phyloP scores from a whole-genome alignment of 352 stramenopile species.

The Phytophthora sansomeana region DNA sequence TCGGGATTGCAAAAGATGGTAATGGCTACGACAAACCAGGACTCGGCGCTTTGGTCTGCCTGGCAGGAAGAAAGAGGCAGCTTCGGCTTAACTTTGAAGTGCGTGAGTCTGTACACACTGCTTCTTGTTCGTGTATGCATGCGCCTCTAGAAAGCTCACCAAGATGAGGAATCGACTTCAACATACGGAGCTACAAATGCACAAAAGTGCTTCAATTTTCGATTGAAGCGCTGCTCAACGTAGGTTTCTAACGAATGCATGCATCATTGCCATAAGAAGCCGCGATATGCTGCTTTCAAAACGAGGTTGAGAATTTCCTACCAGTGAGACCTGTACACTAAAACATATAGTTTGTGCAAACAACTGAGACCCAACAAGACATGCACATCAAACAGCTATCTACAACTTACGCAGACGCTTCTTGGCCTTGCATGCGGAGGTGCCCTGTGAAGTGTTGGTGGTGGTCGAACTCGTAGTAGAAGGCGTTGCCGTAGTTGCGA shows the following conservation, averaged over 20 bases:
- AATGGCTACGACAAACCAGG: too few species aligned
- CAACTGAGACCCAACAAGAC: not conserved
- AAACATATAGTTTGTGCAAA: not conserved
- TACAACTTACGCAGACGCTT: slow-evolving; percentile 37
- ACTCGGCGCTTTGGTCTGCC: too few species aligned
- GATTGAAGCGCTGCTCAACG: too few species aligned
- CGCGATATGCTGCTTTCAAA: too few species aligned
- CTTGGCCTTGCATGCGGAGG: slow-evolving; percentile 27
- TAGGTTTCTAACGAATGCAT: too few species aligned
- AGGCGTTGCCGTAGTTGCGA: slow-evolving; percentile 4
- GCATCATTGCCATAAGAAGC: too few species aligned
- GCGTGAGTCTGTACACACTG: not conserved
- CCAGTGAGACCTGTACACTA: not conserved
- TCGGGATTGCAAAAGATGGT: too few species aligned
- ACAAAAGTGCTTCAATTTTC: not conserved
- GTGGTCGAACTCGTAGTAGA: not conserved
- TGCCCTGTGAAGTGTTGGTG: slow-evolving; percentile 11
- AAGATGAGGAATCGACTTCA: not conserved
- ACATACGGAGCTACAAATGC: not conserved
- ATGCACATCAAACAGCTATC: slow-evolving; percentile 4
- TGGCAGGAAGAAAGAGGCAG: not conserved
- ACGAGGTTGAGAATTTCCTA: too few species aligned
- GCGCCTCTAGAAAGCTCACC: not conserved
- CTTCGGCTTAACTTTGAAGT: not conserved
- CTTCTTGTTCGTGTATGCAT: not conserved